Percentiles rank a stretch among this genome's conserved stretches.
These are phyloP conservation scores for Straminergon stramineum DNA, from an alignment of 225 moss, liverwort and hornwort species.

Conservation along the genomic window DNA sequence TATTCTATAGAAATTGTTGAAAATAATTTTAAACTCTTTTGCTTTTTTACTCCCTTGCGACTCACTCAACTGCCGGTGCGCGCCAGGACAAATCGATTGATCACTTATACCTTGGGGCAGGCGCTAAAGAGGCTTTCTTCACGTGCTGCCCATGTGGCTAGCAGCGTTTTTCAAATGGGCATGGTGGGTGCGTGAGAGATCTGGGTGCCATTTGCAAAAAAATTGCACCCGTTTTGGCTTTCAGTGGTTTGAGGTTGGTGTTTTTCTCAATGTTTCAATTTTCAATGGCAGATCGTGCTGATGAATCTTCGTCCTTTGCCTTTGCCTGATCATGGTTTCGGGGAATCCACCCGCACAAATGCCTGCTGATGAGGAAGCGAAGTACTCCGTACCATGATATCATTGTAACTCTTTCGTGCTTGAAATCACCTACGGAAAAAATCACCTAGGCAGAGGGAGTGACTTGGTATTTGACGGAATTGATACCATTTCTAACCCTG, in stretches of 20 bases:
- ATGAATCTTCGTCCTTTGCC: not conserved
- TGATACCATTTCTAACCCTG: not conserved
- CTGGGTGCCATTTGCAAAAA: not conserved
- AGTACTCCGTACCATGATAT: not conserved
- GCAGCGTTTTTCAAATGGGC: not conserved
- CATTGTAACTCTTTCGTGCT: not conserved
- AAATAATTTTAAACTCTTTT: not conserved
- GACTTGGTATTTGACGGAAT: not conserved
- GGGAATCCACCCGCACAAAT: not conserved
- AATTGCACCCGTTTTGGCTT: not conserved
- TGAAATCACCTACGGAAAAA: not conserved
- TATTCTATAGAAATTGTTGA: not conserved
- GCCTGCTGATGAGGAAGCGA: not conserved
- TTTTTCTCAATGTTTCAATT: not conserved
- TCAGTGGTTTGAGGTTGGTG: not conserved
- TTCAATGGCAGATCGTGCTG: not conserved
- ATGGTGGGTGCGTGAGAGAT: not conserved
- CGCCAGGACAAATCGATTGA: not conserved
- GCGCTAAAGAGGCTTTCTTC: not conserved
- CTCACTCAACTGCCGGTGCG: not conserved
- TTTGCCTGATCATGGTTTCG: not conserved
- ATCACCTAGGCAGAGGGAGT: not conserved
- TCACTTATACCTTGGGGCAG: not conserved
- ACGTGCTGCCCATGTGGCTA: conserved; percentile 10
- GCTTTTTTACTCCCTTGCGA: not conserved